Conservation (phyloP, 768 basidiomycete genomes). For the Boletales sp. region DNA sequence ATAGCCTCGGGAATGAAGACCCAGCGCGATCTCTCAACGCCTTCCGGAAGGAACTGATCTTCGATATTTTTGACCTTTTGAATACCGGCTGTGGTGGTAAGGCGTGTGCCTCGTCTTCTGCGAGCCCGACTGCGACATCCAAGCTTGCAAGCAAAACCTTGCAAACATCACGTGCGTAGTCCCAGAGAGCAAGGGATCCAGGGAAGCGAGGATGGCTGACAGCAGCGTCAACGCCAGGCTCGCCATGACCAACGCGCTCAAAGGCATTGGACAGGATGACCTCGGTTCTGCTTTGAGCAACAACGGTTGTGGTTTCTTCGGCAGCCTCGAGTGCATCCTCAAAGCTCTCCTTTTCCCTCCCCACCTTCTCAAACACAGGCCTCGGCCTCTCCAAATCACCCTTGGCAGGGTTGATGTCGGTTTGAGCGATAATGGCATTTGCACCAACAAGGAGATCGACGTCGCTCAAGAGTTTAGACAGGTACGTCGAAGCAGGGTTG, state of each 20-base stretch:
- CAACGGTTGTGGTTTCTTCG: conserved; percentile 71
- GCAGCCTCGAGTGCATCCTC: conserved; percentile 75
- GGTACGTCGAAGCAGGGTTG: conserved; percentile 87
- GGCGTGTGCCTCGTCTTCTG: conserved; percentile 83
- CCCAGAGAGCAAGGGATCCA: conserved; percentile 78
- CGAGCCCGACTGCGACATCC: conserved; percentile 72
- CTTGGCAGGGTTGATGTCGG: conserved; percentile 69
- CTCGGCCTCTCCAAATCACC: conserved; percentile 63
- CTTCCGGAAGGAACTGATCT: conserved; percentile 72
- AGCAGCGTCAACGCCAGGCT: conserved; percentile 53
- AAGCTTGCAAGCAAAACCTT: conserved; percentile 72
- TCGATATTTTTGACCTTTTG: conserved; percentile 63
- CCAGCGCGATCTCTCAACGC: conserved; percentile 74
- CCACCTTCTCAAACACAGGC: conserved; percentile 89
- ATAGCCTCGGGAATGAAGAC: conserved; percentile 98
- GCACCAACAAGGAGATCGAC: conserved; percentile 82
- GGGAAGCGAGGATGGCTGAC: conserved; percentile 75
- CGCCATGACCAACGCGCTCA: conserved; percentile 72
- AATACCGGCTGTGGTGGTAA: conserved; percentile 62
- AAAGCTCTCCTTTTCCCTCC: conserved; percentile 62
- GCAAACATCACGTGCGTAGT: conserved; percentile 81
- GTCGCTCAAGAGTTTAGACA: conserved; percentile 83
- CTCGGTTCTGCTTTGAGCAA: conserved; percentile 52
- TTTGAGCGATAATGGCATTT: conserved; percentile 82
- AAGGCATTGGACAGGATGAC: conserved; percentile 62